Evolutionary conservation across 495 filamentous ascomycete genomes (phyloP).

Genomic region (Oidiodendron maius): DNA sequence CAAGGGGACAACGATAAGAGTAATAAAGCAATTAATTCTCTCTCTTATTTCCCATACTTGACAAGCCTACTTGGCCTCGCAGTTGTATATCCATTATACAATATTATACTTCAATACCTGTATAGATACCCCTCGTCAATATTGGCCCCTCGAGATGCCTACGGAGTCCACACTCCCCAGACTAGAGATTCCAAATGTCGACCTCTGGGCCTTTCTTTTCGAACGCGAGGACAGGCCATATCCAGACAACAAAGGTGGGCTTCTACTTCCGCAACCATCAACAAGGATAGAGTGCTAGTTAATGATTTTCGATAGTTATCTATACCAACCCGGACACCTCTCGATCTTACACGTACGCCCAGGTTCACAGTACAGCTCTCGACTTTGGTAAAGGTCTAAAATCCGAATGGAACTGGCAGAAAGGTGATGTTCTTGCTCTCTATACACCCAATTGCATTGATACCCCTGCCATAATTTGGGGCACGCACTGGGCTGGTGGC

Average conservation of each 20-base stretch:
- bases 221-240: constrained; percentile 63
- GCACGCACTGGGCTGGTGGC: constrained; percentile 79
- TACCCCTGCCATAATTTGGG: constrained; percentile 66
- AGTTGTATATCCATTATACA: too few relatives aligned
- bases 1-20: too few relatives aligned
- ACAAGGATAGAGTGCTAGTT: background rate
- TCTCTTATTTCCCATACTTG: too few relatives aligned
- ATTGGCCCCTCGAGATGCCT: constrained; percentile 18
- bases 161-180: constrained; percentile 45
- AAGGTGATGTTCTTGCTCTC: constrained; percentile 70
- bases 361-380: constrained; percentile 56
- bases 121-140: too few relatives aligned
- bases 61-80: too few relatives aligned
- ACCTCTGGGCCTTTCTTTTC: constrained; percentile 75
- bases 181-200: constrained; percentile 58
- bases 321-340: constrained; percentile 70
- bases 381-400: constrained; percentile 78
- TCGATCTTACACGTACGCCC: constrained; percentile 68
- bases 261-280: background rate
- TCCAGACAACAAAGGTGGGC: constrained; percentile 60
- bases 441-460: constrained; percentile 73
- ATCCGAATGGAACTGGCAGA: constrained; percentile 65
- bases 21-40: too few relatives aligned
- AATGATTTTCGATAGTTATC: constrained; percentile 49
- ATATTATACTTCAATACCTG: too few relatives aligned